phyloP scores from a whole-genome alignment of 257 asterid genomes.

The Ligustrum vulgare region DNA sequence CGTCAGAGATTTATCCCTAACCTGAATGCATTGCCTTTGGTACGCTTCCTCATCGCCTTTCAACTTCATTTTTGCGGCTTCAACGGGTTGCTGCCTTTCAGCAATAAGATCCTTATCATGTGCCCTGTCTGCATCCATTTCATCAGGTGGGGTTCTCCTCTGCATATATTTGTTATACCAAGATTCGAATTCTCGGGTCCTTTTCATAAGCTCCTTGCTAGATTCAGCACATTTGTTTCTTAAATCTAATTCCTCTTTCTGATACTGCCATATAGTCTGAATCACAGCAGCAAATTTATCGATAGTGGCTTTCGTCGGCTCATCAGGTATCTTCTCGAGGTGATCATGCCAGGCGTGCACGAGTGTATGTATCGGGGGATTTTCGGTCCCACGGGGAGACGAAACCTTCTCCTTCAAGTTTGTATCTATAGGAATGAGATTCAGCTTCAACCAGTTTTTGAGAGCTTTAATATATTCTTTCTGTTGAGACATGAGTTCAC shows the following conservation, averaged over 20 bases:
- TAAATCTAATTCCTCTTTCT: constrained; percentile 77
- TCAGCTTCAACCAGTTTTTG: constrained; percentile 73
- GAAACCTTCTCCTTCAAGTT: constrained; percentile 76
- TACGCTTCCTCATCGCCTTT: constrained; percentile 71
- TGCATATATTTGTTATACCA: constrained; percentile 76
- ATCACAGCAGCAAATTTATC: constrained; percentile 73
- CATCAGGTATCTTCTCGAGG: constrained; percentile 81
- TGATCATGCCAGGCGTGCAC: constrained; percentile 70
- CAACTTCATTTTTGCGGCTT: constrained; percentile 52
- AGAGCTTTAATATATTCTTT: constrained; percentile 70
- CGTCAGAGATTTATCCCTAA: constrained; percentile 76
- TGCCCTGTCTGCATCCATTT: constrained; percentile 57
- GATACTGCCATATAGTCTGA: constrained; percentile 63
- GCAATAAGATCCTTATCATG: constrained; percentile 41
- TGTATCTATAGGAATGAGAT: constrained; percentile 82
- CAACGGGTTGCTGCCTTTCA: constrained; percentile 62
- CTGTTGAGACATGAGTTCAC: constrained; percentile 67
- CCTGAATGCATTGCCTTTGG: constrained; percentile 72
- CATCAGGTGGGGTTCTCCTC: constrained; percentile 63
- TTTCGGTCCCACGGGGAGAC: constrained; percentile 69
- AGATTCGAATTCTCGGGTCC: constrained; percentile 62
- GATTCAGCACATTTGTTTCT: constrained; percentile 68
- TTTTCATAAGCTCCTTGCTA: constrained; percentile 62
- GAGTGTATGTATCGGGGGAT: constrained; percentile 66
- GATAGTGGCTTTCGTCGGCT: constrained; percentile 68